Base-by-base conservation (phyloP, 352 stramenopile genomes). In the Nothophytophthora sp. region DNA sequence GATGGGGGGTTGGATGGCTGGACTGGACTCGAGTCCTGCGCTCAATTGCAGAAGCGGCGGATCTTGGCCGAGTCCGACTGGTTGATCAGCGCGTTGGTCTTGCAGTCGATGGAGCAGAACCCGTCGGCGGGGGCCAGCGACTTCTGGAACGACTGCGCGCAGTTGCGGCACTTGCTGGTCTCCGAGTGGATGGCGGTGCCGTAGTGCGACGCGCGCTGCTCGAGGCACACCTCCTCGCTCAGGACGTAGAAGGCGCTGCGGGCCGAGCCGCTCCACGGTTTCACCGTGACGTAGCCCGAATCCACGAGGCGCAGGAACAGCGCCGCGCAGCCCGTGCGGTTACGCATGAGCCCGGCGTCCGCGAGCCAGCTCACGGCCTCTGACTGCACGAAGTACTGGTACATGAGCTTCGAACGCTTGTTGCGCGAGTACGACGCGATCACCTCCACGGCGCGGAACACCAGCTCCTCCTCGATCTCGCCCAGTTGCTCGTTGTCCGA, bases 21-120 rank as follows among this genome's bases (percentile, higher is more conserved):
- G 36, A n/a, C 27, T 24, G 11, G 18, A 6, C 23, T 20, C 22
- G 20, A 32, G 24, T 24, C 39, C 29, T 37, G 28, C 7, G 12
- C 40, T 73, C 48, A 86, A 28, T 71, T 67, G 46, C 73, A 76
- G 63, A 77, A 83, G 30, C 72, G 69, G 40, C 64, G 70, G 41
- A 86, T 77, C 51, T 62, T 75, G 36, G 77, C 81, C 54, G 81
- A 85, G 65, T 91, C 81, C 4, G 73, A 77, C 43, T 83, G 69
- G 60, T 52, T 89, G 65, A 91, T 81, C 48, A 86, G 57, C 36
- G 83, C 64, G 59, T 90, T 92, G 23, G 81, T 93, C 67, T 93
- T 93, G 71, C 83, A 93, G 71, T 93, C 83, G 50, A 93, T 90
- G 5, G 76, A 91, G 67, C 81, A 93, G 50, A 93, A 93, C 41